Conservation (phyloP, 2,329 filamentous ascomycete species). For the Aspergillus fijiensis region DNA sequence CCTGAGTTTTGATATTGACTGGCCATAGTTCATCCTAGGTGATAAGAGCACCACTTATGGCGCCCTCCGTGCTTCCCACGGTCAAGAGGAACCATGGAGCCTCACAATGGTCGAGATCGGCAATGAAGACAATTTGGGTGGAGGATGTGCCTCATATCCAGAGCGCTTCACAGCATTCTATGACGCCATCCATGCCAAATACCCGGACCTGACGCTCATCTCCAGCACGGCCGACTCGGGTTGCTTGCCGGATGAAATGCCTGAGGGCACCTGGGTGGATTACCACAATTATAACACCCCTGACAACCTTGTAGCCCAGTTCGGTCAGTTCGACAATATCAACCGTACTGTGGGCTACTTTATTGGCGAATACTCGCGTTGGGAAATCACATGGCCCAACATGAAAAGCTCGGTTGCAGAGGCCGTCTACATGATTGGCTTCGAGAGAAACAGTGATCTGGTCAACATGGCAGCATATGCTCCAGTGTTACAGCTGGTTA, state of each 20-base stretch:
- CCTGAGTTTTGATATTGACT: no score
- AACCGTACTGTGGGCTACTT: slow-evolving; percentile 31
- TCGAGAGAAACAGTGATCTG: no score
- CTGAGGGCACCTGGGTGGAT: slow-evolving; percentile 43
- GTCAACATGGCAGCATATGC: no score
- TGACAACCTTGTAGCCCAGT: no score
- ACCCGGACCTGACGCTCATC: slow-evolving; percentile 56
- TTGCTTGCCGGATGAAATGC: slow-evolving; percentile 24
- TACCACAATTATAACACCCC: slow-evolving; percentile 46
- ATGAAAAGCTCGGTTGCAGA: slow-evolving; percentile 58
- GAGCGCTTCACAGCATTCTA: slow-evolving; percentile 61
- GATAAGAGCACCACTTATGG: no score
- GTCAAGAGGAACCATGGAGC: slow-evolving; percentile 61
- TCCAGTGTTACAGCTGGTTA: no score
- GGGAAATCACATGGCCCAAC: slow-evolving; percentile 18
- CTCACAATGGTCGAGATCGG: slow-evolving; percentile 65
- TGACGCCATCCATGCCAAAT: slow-evolving; percentile 56
- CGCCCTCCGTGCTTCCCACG: slow-evolving; percentile 54
- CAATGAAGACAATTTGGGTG: slow-evolving; percentile 65
- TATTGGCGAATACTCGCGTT: slow-evolving; percentile 28
- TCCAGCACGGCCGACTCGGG: slow-evolving; percentile 35
- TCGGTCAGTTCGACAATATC: slow-evolving; percentile 8
- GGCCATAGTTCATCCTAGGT: no score
- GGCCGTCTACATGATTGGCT: slow-evolving; percentile 53
- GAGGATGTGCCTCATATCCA: slow-evolving; percentile 52